phyloP scores from a whole-genome alignment of 2,329 filamentous ascomycete species.

The Colletotrichum echinochloae region DNA sequence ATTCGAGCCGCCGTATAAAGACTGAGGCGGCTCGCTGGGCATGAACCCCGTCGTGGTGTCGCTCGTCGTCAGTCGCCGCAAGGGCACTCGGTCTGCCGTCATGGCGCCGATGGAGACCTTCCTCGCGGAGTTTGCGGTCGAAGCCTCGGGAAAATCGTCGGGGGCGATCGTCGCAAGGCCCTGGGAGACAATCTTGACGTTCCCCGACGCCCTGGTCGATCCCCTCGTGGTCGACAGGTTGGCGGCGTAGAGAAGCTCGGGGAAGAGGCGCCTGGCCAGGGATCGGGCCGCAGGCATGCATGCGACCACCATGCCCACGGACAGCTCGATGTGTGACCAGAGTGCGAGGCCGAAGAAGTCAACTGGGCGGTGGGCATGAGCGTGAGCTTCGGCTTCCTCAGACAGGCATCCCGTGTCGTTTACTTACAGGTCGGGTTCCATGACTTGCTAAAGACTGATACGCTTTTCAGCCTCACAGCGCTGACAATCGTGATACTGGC shows the following conservation, averaged over 20 bases:
- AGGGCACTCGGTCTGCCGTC: constrained; percentile 40
- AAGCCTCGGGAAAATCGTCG: constrained; percentile 12
- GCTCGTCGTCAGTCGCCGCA: constrained; percentile 15
- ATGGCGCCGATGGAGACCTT: constrained; percentile 45
- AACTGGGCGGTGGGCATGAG: constrained; percentile 45
- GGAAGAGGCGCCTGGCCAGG: constrained; percentile 23
- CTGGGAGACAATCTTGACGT: constrained; percentile 35
- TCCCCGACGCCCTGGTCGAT: constrained; percentile 26
- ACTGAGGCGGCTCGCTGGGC: not conserved
- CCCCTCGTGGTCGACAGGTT: constrained; percentile 6
- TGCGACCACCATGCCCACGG: constrained; percentile 23
- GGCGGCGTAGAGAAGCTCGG: constrained; percentile 26
- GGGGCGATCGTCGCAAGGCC: constrained; percentile 15
- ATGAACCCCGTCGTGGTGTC: constrained; percentile 12
- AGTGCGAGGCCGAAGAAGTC: constrained; percentile 50
- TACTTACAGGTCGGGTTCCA: constrained; percentile 39
- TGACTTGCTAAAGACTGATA: constrained; percentile 19
- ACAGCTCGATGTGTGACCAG: constrained; percentile 34
- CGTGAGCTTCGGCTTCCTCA: constrained; percentile 53
- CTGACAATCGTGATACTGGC: constrained; percentile 28
- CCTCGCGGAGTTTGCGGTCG: constrained; percentile 8
- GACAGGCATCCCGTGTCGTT: constrained; percentile 51
- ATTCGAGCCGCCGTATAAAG: not conserved
- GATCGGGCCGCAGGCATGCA: constrained; percentile 36
- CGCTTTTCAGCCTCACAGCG: constrained; percentile 17